Base-by-base conservation (phyloP, 345 rosid genomes). In the Luvunga scandens region DNA sequence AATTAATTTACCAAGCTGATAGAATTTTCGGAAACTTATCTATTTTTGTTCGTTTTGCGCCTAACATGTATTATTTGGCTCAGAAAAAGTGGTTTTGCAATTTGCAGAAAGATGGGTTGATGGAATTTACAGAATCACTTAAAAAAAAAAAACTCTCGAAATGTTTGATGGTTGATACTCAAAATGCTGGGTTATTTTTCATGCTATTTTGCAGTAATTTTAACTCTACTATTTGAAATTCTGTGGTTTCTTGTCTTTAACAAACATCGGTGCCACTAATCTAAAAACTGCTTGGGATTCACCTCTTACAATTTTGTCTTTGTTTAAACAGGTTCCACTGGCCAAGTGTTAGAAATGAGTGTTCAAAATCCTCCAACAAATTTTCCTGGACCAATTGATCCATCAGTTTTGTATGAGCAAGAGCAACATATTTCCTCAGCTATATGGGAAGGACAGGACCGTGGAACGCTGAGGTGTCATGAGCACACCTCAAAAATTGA, bases 381-480 rank as follows among this genome's bases (percentile, higher is more conserved):
- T 30, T 81, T 73, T 76, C 84, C 84, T 7, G 84, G 84, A 22
- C 87, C 87, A 8, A 61, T 84, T 65, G 83, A 84, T 16, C 77
- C 63, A 1, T 69, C 80, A 6, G 81, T 89, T 24, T 88, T 90
- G 27, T 88, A 88, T 73, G 91, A 90, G 76, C 91, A 90, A 88
- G 93, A 86, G 48, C 86, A 86, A 83, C 90, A 90, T 61, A 88
- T 90, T 0, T 88, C 93, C 8, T 86, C 91, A 19, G 91, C 88
- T 24, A 83, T 86, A 69, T 75, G 89, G 88, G 87, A 85, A 63
- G 90, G 90, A 75, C 78, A 86, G 91, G 97, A 92, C 73, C 86
- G 97, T 34, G 94, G 93, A 69, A 94, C 89, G 21, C 92, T 92
- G 65, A 86, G 94, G 79, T 92, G 93, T 71, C 97, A 90, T 30